phyloP scores from a whole-genome alignment of 23 red algal genomes.

The Gracilaria vermiculophylla region DNA sequence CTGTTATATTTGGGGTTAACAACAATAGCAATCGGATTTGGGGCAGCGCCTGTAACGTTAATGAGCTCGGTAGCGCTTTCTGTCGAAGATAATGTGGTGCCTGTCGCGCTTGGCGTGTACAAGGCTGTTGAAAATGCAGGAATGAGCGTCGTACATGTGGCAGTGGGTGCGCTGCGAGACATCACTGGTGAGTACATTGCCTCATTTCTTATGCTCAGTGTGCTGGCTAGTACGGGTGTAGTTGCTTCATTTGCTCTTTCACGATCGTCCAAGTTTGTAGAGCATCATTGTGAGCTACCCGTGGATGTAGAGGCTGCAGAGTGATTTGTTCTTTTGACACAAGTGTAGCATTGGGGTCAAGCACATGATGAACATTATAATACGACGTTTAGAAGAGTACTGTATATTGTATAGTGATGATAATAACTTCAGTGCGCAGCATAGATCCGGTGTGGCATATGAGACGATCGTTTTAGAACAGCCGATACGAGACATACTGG shows the following conservation, averaged over 20 bases:
- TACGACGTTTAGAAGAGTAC: too few species aligned
- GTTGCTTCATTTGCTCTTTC: conserved; percentile 24
- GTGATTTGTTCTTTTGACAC: not conserved
- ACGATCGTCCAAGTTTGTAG: conserved; percentile 1
- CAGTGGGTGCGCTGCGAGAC: conserved; percentile 32
- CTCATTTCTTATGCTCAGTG: conserved; percentile 28
- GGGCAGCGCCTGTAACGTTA: conserved; percentile 51
- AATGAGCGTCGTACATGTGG: conserved; percentile 52
- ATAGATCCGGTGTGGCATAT: too few species aligned
- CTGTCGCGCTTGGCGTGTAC: conserved; percentile 51
- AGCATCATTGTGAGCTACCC: not conserved
- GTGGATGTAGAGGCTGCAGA: conserved; percentile 1
- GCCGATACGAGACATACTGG: too few species aligned
- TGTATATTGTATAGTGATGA: too few species aligned
- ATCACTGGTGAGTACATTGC: conserved; percentile 19
- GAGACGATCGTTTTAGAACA: too few species aligned
- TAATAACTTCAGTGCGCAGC: too few species aligned
- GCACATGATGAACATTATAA: too few species aligned
- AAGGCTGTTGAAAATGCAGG: conserved; percentile 58
- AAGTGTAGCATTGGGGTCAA: too few species aligned
- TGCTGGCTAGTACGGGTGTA: conserved; percentile 11
- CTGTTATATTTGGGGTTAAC: not conserved
- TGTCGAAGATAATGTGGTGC: conserved; percentile 12
- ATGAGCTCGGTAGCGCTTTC: conserved; percentile 45
- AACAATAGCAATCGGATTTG: conserved; percentile 34